Evolutionary conservation across 768 basidiomycete genomes (phyloP), one percentile per base, ranked within the genome.

Genomic region (Xanthoconium purpureum): DNA sequence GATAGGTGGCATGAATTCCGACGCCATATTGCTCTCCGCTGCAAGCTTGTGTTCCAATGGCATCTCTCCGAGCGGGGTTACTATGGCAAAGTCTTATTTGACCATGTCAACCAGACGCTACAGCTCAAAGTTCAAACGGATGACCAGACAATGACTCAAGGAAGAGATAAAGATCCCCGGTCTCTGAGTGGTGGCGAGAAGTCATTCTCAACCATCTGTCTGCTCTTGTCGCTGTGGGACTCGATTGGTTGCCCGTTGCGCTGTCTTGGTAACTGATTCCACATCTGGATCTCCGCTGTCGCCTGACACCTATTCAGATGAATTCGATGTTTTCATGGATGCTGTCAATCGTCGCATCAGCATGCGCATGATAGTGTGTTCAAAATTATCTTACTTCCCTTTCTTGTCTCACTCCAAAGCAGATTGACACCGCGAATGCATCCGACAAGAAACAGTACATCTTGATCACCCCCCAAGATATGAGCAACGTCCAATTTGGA

Each of bases 291-390:
- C 4, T 17, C 5, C 12, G 17, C 28, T 8, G 24, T 28, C 8
- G 20, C 50, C 62, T 71, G 36, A 71, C 59, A 43, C 42, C 10
- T 3, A 37, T 7, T 15, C 58, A 85, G 97, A 99, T 66, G 97
- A 99, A 70, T 99, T 97, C 68, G 96, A 98, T 64, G 96, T 98
- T 12, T 98, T 96, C 78, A 94, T 98, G 91, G 93, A 95, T 67
- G 91, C 91, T 24, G 86, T 93, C 56, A 93, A 92, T 70, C 84
- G 97, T 18, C 85, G 87, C 46, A 89, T 96, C 65, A 90, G 90
- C 57, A 97, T 96, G 87, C 91, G 85, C 72, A 94, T 96, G 90
- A 89, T 98, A 84, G 90, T 92, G 54, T 17, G 83, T 68, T 24
- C 40, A 38, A 51, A 49, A 15, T 28, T 15, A 24, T 52, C 15